Evolutionary conservation across 2,329 filamentous ascomycete genomes (phyloP), one percentile per base, ranked within the genome.

Genomic region (Xylaria sp.): DNA sequence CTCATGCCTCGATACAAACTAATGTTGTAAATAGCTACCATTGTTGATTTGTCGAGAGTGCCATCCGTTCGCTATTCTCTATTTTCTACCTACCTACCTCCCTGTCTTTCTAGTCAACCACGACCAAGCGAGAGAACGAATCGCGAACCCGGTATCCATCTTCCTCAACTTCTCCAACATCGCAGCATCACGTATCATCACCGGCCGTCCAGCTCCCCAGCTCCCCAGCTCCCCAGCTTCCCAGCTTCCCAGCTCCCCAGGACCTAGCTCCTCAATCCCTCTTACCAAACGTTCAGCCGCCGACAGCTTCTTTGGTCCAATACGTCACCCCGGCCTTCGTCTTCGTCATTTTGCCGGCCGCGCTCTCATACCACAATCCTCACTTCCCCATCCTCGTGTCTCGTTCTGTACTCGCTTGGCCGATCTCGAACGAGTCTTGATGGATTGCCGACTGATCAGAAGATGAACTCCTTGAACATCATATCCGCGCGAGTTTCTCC

Each of bases 381-480:
- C 44, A n/a, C 62, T 27, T 36, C 36, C 13, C 44, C 29, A 50
- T 27, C 39, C 10, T 42, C 51, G 42, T 60, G 62, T 53, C 42
- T 70, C 38, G 68, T 67, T 72, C 63, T 66, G 17, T 59, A 44
- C 45, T 53, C 47, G 51, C 39, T 51, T 55, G 66, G 70, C 70
- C 63, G 72, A 66, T 65, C 66, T 66, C 68, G 49, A 61, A 70
- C 67, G 65, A 63, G 69, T 60, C 73, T 75, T 82, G 81, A 87
- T 89, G 87, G 87, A 85, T 84, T 81, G 79, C 79, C 77, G 73
- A 68, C 79, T 75, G 79, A 79, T 74, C 80, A 81, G 84, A 92
- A 86, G 82, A 97, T 97, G 95, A 97, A 97, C 89, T 97, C 94
- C 76, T 86, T 97, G 84, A 97, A 96, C 83, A 93, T 97, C 80